Conservation (phyloP, 2,329 filamentous ascomycete genomes). For the Lecanosticta acicola region DNA sequence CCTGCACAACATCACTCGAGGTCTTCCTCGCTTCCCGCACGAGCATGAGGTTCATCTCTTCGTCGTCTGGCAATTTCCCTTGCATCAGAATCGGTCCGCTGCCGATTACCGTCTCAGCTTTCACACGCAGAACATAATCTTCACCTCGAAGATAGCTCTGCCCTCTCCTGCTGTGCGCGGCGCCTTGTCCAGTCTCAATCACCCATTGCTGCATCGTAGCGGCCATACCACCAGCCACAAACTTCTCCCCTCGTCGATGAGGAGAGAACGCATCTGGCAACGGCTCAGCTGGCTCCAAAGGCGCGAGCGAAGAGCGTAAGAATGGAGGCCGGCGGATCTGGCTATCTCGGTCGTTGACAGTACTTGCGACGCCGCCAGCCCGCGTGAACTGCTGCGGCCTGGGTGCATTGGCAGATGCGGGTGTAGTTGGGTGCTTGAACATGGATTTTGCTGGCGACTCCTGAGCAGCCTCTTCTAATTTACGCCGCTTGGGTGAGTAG, state of each 20-base stretch:
- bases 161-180: slow-evolving; percentile 21
- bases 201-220: slow-evolving; percentile 48
- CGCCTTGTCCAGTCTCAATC: slow-evolving; percentile 37
- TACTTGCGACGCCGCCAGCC: slow-evolving; percentile 10
- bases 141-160: slow-evolving; percentile 22
- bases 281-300: slow-evolving; percentile 32
- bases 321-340: slow-evolving; percentile 34
- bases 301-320: slow-evolving; percentile 32
- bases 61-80: slow-evolving; percentile 12
- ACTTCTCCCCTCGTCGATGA: slow-evolving; percentile 46
- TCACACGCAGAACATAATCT: slow-evolving; percentile 22
- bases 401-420: slow-evolving; percentile 13
- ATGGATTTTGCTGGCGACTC: slow-evolving; percentile 11
- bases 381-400: slow-evolving; percentile 12
- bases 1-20: slow-evolving; percentile 20
- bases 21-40: slow-evolving; percentile 20
- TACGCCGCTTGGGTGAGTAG: slow-evolving; percentile 29
- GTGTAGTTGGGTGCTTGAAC: slow-evolving; percentile 18
- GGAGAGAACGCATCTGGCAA: slow-evolving; percentile 52
- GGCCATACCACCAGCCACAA: slow-evolving; percentile 46
- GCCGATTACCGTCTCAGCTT: slow-evolving; percentile 15
- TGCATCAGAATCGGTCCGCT: slow-evolving; percentile 16
- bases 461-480: slow-evolving; percentile 14
- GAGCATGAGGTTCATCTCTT: slow-evolving; percentile 18
- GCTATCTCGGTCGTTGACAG: slow-evolving; percentile 5